Evolutionary conservation across 1,284 basidiomycete genomes (phyloP), one percentile per base, ranked within the genome.

Genomic region (Rhizoctonia solani): DNA sequence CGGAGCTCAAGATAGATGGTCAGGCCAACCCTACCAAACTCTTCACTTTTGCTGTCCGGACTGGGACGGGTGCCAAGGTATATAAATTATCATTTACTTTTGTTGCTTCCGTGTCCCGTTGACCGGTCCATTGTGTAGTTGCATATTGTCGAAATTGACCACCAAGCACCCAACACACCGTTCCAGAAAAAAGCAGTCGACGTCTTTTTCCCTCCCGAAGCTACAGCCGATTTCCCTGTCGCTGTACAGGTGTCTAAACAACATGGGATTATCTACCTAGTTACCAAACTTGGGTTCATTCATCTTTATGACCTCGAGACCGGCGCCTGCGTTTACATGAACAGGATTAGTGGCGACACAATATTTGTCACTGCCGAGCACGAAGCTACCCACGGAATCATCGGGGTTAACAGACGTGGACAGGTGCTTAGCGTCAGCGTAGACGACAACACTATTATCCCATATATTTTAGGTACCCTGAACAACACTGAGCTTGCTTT

Each of bases 261-360:
- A 75, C 96, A 98, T 79, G 96, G 96, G 54, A 95, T 99, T 78
- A 84, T 98, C 74, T 99, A 97, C 80, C 85, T 99, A 69, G 92
- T 98, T 75, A 99, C 97, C 69, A 99, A 99, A 78, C 99, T 95
- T 77, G 97, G 97, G 56, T 99, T 99, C 81, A 98, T 99, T 75
- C 97, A 99, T 80, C 86, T 99, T 16, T 99, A 99, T 80, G 97
- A 99, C 79, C 86, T 99, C 72, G 97, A 99, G 79, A 88, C 92
- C n/a, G 97, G 96, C 69, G 90, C 94, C 59, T 99, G 97, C 81
- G 89, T 99, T 73, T 99, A 99, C 84, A 99, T 99, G 97, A 99
- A 99, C 85, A 92, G 97, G 72, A 99, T 99, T 77, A 97, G 94
- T 55, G 96, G 97, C 50, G 97, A 99, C 81, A 99, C 97, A 54